Evolutionary conservation across 2,329 filamentous ascomycete genomes (phyloP), one percentile per base, ranked within the genome.

Genomic region (Colletotrichum karsti): DNA sequence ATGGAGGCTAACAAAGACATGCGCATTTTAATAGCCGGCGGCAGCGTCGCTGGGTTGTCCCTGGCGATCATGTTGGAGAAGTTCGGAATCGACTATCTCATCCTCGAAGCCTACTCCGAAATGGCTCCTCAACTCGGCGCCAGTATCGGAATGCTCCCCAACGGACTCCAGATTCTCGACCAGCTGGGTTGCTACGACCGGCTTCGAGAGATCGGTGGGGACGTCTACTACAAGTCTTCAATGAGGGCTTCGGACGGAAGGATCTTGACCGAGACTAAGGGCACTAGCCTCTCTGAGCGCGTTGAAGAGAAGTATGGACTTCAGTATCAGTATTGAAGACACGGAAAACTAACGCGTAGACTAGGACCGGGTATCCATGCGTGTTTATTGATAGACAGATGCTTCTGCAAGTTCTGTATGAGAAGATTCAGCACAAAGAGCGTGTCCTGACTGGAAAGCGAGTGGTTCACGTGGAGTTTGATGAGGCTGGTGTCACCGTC

Each of bases 41-140:
- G 82, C 3, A 79, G 82, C 44, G 74, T 87, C n/a, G 77, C 81
- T 2, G 85, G 85, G 4, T 64, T 75, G 5, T 62, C 69, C 2
- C 63, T 74, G 18, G 73, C 73, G 30, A 71, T 70, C 37, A 79
- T 80, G 69, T 79, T 88, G 1, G 78, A 87, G 63, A 74, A 73
- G 55, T 75, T 81, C 35, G 74, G 72, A 30, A 83, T 88, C 63
- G 80, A 87, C 65, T 87, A 82, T 70, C 64, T 85, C 3, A 64
- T 88, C 1, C 77, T 88, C 0, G 86, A 88, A 69, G 74, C 75
- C 0, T 73, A 82, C 41, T 15, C 67, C 0, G 72, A 78, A 0
- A 80, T 87, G 22, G 79, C 80, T 0, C 84, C 85, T 0, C 75
- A 80, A 28, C 74, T 82, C 0, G 86, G 86, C 1, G 84, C 84